Evolutionary conservation across 768 basidiomycete genomes (phyloP), one percentile per base, ranked within the genome.

Genomic region (Trametes coccinea): DNA sequence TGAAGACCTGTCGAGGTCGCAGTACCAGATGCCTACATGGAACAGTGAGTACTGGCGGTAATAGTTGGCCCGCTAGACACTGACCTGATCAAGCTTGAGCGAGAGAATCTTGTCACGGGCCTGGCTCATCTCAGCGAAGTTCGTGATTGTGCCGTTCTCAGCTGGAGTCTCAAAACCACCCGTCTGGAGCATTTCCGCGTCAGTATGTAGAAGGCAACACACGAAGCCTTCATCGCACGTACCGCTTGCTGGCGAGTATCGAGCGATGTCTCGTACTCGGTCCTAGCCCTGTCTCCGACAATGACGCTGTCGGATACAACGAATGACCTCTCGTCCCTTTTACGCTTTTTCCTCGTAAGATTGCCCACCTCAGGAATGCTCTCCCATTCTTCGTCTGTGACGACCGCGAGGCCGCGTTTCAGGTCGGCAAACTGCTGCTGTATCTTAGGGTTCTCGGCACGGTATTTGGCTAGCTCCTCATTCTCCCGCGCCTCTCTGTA

Each of bases 101-200:
- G 92, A 92, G 1, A 98, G 77, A 37, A 98, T 92, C 74, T 92
- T 95, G 73, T 97, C 95, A 67, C 95, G 86, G 39, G 97, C 97
- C 74, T 96, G 92, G 51, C 97, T 95, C 71, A 98, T 96, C 74
- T 96, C 95, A 17, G 95, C 90, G 51, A 98, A 91, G 73, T 98
- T 94, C 2, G 94, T 96, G 66, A 95, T 80, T 0, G 88, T 82
- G 4, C 92, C 94, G 3, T 82, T 81, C 16, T 89, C 88, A 0
- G 90, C 89, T 3, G 93, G 89, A 0, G 94, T 95, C 61, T 86
- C 88, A 56, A 92, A 85, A 10, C 93, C 93, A 37, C 86, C 89
- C 34, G 71, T 74, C 83, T 87, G 64, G 2, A 11, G 39, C 40
- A 49, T 61, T 31, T 14, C 31, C 60, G 54, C 47, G 22, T 60